A percentile compares a stretch with the other conserved stretches of the same genome.
These are phyloP conservation scores for Fusarium heterosporum DNA, from an alignment of 2,329 filamentous ascomycete genomes.

Conservation along the genomic window DNA sequence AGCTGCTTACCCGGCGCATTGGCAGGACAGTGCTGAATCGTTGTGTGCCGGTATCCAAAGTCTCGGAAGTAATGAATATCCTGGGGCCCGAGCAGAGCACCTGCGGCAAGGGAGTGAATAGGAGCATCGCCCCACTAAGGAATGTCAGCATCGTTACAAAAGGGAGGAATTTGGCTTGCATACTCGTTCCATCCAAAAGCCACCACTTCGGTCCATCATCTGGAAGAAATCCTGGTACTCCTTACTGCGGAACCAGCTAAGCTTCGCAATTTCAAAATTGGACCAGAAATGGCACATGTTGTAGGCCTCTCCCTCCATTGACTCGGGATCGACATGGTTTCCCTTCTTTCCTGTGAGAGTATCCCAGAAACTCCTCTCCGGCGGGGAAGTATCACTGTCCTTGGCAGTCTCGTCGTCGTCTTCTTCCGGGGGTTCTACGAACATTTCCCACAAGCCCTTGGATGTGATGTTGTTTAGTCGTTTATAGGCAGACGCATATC, in stretches of 20 bases:
- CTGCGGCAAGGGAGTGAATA: slow-evolving; percentile 96
- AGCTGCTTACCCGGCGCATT: slow-evolving; percentile 93
- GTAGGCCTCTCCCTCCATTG: slow-evolving; percentile 97
- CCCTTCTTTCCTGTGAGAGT: slow-evolving; percentile 77
- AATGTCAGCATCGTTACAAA: slow-evolving; percentile 41
- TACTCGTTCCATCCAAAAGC: slow-evolving; percentile 99
- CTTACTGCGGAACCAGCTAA: slow-evolving; percentile 97
- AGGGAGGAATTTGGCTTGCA: slow-evolving; percentile 39
- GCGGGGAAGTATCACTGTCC: slow-evolving; percentile 73
- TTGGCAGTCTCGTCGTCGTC: slow-evolving; percentile 72
- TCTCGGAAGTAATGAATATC: slow-evolving; percentile 99
- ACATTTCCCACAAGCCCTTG: slow-evolving; percentile 98
- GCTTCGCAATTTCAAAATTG: slow-evolving; percentile 96
- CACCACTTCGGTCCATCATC: slow-evolving; percentile 98
- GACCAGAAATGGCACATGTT: slow-evolving; percentile 99
- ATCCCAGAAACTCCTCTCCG: slow-evolving; percentile 83
- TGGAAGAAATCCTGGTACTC: slow-evolving; percentile 98
- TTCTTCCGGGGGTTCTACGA: slow-evolving; percentile 80
- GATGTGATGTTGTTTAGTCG: slow-evolving; percentile 90
- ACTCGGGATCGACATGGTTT: slow-evolving; percentile 87
- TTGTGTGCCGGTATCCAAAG: slow-evolving; percentile 97
- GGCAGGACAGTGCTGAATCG: slow-evolving; percentile 97
- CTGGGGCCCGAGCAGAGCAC: slow-evolving; percentile 80
- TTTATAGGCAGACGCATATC: slow-evolving; percentile 98
- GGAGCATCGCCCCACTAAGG: slow-evolving; percentile 95